These are phyloP conservation scores for Eucalyptus cloeziana DNA, from an alignment of 345 rosid genomes.

Conservation along the genomic window DNA sequence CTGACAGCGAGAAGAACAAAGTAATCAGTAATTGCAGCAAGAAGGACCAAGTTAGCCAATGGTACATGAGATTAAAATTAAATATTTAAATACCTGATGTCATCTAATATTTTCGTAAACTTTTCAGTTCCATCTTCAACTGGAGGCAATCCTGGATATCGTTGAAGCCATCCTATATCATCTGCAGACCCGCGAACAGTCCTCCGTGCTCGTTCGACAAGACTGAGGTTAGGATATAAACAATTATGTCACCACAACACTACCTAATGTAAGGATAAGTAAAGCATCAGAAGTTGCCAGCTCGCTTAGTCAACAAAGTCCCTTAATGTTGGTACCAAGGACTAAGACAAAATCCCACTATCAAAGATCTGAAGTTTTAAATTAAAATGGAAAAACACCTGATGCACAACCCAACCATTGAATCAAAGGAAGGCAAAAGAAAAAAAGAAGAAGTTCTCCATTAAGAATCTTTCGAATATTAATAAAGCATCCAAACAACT, in stretches of 20 bases:
- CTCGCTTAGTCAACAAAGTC: background rate
- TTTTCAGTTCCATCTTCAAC: slow-evolving; percentile 87
- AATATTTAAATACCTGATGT: slow-evolving; percentile 51
- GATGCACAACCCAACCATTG: background rate
- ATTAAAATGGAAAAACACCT: background rate
- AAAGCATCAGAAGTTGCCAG: background rate
- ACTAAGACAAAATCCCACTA: background rate
- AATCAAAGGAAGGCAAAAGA: background rate
- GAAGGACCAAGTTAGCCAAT: background rate
- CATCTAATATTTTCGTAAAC: slow-evolving; percentile 58
- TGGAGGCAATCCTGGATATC: slow-evolving; percentile 61
- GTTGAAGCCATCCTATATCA: slow-evolving; percentile 93
- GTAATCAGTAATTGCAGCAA: slow-evolving; percentile 1
- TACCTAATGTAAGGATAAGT: background rate
- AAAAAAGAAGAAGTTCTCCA: background rate
- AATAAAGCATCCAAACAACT: background rate
- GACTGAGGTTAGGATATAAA: slow-evolving; percentile 22
- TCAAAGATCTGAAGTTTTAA: background rate
- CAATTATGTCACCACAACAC: background rate
- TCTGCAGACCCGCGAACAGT: slow-evolving; percentile 95
- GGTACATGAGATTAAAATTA: background rate
- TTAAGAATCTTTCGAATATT: background rate
- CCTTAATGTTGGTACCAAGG: background rate
- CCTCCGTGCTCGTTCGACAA: slow-evolving; percentile 77
- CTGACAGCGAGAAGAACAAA: slow-evolving; percentile 26